phyloP scores from a whole-genome alignment of 2,329 filamentous ascomycete species.

The Ascochyta koolunga region DNA sequence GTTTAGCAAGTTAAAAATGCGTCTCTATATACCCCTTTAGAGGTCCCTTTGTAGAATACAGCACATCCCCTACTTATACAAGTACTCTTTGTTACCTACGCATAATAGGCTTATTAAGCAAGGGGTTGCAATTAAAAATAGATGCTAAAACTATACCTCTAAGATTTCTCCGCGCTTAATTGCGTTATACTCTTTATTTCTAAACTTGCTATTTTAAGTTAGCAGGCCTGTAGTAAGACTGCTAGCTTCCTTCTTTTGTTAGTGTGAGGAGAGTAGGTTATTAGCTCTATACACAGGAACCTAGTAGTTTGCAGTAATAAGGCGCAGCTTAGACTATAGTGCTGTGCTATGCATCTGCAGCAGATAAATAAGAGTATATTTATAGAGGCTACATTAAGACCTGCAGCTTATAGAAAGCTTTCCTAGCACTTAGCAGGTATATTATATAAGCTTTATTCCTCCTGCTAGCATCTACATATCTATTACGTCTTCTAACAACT shows the following conservation, averaged over 20 bases:
- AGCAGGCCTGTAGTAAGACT: too few species aligned
- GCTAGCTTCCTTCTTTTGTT: too few species aligned
- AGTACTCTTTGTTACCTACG: too few species aligned
- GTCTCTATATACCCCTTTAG: neutral
- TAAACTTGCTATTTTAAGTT: too few species aligned
- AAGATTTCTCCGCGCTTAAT: neutral
- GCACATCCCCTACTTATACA: neutral
- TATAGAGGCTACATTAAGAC: neutral
- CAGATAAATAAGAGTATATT: slow-evolving; percentile 1
- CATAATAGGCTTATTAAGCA: neutral
- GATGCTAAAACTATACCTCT: neutral
- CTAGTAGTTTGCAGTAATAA: neutral
- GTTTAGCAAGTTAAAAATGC: too few species aligned
- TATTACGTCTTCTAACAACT: too few species aligned
- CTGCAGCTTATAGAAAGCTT: too few species aligned
- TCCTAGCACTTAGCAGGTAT: too few species aligned
- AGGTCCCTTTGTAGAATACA: neutral
- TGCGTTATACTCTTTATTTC: neutral
- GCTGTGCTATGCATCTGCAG: neutral
- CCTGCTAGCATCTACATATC: too few species aligned
- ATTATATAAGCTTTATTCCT: too few species aligned
- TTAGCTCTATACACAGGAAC: neutral
- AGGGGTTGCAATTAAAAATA: neutral
- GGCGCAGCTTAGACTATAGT: too few species aligned
- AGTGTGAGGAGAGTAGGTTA: neutral